phyloP scores from a whole-genome alignment of 2,329 filamentous ascomycete species.

The Chaetomiaceae sp. region DNA sequence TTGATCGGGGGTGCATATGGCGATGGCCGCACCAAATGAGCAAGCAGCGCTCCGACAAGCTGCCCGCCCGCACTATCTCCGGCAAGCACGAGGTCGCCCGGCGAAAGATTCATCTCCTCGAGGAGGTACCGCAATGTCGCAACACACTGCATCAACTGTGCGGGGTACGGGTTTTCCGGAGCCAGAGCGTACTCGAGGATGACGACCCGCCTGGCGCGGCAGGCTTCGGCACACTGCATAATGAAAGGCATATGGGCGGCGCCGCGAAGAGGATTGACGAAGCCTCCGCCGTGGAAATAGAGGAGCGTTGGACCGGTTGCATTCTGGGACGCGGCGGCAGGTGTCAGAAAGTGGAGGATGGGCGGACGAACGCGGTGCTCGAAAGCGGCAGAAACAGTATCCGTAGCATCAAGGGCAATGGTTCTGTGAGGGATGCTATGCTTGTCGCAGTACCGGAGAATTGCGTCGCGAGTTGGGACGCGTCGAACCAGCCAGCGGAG shows the following conservation, averaged over 20 bases:
- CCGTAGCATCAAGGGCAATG: background rate
- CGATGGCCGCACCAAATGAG: slow-evolving; percentile 16
- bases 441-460: background rate
- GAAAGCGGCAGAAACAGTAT: too few relatives aligned
- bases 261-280: slow-evolving; percentile 20
- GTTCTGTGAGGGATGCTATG: slow-evolving; percentile 1
- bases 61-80: slow-evolving; percentile 27
- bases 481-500: slow-evolving; percentile 13
- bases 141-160: slow-evolving; percentile 22
- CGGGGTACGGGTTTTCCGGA: slow-evolving; percentile 24
- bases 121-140: slow-evolving; percentile 19
- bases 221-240: slow-evolving; percentile 11
- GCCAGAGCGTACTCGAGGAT: slow-evolving; percentile 26
- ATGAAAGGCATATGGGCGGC: slow-evolving; percentile 23
- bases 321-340: background rate
- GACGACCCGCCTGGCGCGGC: slow-evolving; percentile 13
- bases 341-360: slow-evolving; percentile 22
- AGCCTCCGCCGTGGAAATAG: slow-evolving; percentile 28
- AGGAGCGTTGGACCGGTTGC: slow-evolving; percentile 15
- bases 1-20: slow-evolving; percentile 17
- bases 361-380: background rate
- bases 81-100: slow-evolving; percentile 20
- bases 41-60: slow-evolving; percentile 22
- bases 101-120: background rate
- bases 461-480: slow-evolving; percentile 1